phyloP scores from a whole-genome alignment of 2,329 filamentous ascomycete species.

The Ophiostoma himal-ulmi region DNA sequence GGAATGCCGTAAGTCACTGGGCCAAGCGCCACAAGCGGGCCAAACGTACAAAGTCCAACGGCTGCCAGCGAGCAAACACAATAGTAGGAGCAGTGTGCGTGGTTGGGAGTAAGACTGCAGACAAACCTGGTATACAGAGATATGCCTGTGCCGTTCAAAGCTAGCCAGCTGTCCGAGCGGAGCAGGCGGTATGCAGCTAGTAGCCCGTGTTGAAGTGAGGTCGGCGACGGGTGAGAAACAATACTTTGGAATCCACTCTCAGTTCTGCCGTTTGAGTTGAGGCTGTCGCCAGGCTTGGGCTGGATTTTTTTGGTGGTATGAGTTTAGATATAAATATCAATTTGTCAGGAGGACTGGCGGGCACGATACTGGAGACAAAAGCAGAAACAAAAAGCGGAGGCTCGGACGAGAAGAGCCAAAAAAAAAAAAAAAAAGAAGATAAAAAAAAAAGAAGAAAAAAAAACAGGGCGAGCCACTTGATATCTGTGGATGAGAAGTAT shows the following conservation, averaged over 20 bases:
- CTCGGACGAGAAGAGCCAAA: not conserved
- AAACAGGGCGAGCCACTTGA: slow-evolving; percentile 2
- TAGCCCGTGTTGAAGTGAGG: not conserved
- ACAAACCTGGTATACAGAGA: not conserved
- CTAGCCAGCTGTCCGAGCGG: not conserved
- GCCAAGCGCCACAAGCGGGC: not conserved
- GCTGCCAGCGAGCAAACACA: not conserved
- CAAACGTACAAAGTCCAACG: not conserved
- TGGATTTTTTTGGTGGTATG: no score
- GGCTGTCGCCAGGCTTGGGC: no score
- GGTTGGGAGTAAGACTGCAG: not conserved
- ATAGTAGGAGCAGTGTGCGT: not conserved
- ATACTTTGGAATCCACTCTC: not conserved
- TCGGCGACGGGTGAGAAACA: not conserved
- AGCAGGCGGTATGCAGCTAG: slow-evolving; percentile 2
- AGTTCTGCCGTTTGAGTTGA: not conserved
- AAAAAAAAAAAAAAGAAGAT: not conserved
- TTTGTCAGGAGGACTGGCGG: no score
- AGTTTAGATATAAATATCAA: not conserved
- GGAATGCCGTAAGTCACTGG: not conserved
- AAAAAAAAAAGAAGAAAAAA: no score
- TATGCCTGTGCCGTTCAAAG: not conserved
- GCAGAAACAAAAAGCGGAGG: not conserved
- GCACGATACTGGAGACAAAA: no score
- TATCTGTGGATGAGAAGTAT: not conserved